Evolutionary conservation across 2,329 filamentous ascomycete species (phyloP).

Genomic region (Dothistroma septosporum): DNA sequence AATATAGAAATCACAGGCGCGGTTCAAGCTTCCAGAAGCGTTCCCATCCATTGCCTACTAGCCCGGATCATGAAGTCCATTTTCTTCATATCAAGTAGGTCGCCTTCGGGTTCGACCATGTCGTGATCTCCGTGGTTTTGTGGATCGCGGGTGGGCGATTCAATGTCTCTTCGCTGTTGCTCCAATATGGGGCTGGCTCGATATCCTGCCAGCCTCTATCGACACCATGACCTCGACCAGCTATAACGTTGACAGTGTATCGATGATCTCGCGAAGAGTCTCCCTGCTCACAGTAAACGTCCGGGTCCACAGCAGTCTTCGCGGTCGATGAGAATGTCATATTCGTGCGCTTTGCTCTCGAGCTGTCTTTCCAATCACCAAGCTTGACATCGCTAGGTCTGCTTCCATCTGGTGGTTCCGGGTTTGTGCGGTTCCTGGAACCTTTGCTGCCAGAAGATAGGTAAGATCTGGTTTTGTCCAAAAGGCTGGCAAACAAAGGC

Average conservation of each 20-base stretch:
- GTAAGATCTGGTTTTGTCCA: slow-evolving; percentile 15
- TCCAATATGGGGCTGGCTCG: slow-evolving; percentile 4
- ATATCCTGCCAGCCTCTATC: slow-evolving; percentile 15
- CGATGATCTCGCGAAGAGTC: not conserved
- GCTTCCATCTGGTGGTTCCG: slow-evolving; percentile 7
- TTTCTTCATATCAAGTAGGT: not conserved
- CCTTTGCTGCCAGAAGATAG: slow-evolving; percentile 7
- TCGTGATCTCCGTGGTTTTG: slow-evolving; percentile 10
- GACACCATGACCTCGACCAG: slow-evolving; percentile 10
- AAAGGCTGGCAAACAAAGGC: slow-evolving; percentile 19
- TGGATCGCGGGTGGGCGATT: slow-evolving; percentile 4
- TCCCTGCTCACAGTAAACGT: not conserved
- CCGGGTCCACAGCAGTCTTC: slow-evolving; percentile 4
- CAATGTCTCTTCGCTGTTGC: slow-evolving; percentile 16
- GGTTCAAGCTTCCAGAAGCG: not conserved
- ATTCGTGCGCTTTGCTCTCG: not conserved
- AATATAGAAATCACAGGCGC: not conserved
- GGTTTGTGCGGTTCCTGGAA: slow-evolving; percentile 10
- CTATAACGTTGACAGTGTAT: slow-evolving; percentile 13
- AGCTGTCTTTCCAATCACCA: slow-evolving; percentile 2
- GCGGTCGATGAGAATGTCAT: not conserved
- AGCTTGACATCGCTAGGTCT: slow-evolving; percentile 4
- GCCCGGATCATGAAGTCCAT: not conserved
- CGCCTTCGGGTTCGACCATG: not conserved
- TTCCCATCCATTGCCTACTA: not conserved